phyloP scores from a whole-genome alignment of 1,284 basidiomycete genomes.

The Boletellus deceptivus region DNA sequence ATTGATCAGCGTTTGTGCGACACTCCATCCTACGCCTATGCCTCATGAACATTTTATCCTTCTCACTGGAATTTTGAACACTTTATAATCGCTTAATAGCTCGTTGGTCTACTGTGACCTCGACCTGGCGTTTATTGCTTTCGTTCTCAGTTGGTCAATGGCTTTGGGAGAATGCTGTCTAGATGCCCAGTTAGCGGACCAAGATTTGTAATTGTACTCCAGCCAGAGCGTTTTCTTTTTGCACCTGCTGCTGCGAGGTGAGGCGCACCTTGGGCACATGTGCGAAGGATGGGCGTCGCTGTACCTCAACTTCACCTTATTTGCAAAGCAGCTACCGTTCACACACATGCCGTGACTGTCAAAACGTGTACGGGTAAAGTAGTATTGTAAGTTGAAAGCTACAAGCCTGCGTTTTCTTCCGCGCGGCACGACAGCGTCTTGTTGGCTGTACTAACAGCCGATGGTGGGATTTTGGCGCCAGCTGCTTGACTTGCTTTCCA shows the following conservation, averaged over 20 bases:
- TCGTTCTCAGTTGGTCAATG: conserved; percentile 1
- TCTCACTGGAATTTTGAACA: neutral
- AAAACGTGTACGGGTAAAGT: too few species aligned
- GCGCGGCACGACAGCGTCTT: too few species aligned
- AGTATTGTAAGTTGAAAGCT: too few species aligned
- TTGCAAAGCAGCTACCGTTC: too few species aligned
- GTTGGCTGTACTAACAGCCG: too few species aligned
- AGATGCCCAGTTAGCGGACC: conserved; percentile 34
- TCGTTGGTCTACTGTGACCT: conserved; percentile 14
- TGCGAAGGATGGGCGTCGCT: too few species aligned
- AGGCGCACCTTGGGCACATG: too few species aligned
- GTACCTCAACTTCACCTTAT: too few species aligned
- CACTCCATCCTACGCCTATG: conserved; percentile 26
- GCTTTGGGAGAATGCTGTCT: conserved; percentile 17
- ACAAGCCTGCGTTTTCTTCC: too few species aligned
- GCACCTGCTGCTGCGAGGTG: neutral
- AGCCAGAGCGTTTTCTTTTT: conserved; percentile 9
- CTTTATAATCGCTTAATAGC: conserved; percentile 28
- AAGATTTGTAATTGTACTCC: conserved; percentile 20
- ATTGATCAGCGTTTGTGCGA: conserved; percentile 12
- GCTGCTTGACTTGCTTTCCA: too few species aligned
- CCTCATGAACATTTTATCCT: conserved; percentile 27
- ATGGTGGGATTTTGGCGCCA: too few species aligned
- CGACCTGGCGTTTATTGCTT: conserved; percentile 16
- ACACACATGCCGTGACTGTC: too few species aligned